A percentile compares a stretch with the other conserved stretches of the same genome.
Conservation (phyloP, 108 stramenopile genomes). For the Cyclotella sp. region DNA sequence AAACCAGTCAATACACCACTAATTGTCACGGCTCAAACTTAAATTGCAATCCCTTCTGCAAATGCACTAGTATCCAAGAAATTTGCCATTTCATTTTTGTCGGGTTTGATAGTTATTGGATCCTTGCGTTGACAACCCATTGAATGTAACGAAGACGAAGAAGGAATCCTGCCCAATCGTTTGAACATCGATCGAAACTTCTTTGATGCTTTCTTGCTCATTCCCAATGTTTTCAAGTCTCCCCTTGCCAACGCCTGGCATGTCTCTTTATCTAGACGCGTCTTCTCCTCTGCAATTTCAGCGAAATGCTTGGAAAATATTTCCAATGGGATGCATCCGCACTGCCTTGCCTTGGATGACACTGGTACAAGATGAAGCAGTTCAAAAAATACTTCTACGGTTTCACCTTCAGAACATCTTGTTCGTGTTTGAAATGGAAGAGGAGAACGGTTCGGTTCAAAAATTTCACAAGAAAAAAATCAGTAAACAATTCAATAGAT, state of each 20-base stretch:
- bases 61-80: conserved; percentile 10
- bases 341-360: conserved; percentile 31
- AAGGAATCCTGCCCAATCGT: conserved; percentile 14
- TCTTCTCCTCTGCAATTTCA: conserved; percentile 46
- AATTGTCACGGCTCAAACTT: not conserved
- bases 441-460: too few relatives aligned
- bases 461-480: too few relatives aligned
- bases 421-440: too few relatives aligned
- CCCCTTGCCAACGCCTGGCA: conserved; percentile 40
- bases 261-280: conserved; percentile 36
- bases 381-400: conserved; percentile 64
- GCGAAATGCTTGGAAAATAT: conserved; percentile 34
- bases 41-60: conserved; percentile 24
- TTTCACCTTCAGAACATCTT: conserved; percentile 50
- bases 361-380: conserved; percentile 41
- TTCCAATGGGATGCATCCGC: conserved; percentile 47
- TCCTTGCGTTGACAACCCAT: not conserved
- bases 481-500: too few relatives aligned
- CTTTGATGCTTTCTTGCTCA: conserved; percentile 48
- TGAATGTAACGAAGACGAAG: conserved; percentile 4
- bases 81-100: conserved; percentile 13
- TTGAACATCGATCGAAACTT: conserved; percentile 26
- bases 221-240: conserved; percentile 34
- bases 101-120: not conserved
- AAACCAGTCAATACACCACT: not conserved